These are phyloP conservation scores for Ehretia macrophylla DNA, from an alignment of 257 asterid species.

Conservation along the genomic window DNA sequence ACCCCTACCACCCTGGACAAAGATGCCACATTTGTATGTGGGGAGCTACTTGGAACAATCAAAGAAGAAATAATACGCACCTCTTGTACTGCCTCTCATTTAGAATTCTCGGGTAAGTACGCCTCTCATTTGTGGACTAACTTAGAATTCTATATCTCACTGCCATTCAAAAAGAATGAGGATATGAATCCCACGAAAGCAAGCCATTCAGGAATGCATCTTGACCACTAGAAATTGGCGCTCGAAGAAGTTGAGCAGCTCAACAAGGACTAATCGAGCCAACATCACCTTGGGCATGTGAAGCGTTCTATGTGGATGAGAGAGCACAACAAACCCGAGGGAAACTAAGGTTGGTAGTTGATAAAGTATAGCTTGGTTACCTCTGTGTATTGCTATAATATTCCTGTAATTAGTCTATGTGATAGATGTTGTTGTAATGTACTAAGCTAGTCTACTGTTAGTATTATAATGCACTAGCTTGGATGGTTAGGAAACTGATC, in stretches of 20 bases:
- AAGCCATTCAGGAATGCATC: not conserved
- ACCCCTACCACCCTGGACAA: too few relatives aligned
- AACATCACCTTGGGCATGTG: conserved; percentile 2
- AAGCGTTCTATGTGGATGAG: conserved; percentile 5
- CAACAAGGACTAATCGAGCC: not conserved
- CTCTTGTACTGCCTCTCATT: not conserved
- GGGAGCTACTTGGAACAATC: too few relatives aligned
- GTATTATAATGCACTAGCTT: too few relatives aligned
- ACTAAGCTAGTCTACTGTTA: too few relatives aligned
- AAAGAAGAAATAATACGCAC: too few relatives aligned
- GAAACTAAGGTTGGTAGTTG: not conserved
- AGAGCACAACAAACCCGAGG: not conserved
- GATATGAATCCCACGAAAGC: not conserved
- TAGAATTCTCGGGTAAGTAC: not conserved
- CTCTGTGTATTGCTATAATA: too few relatives aligned
- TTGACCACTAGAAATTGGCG: not conserved
- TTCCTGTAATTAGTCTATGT: too few relatives aligned
- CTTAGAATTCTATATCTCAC: not conserved
- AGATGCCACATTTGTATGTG: too few relatives aligned
- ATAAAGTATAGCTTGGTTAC: too few relatives aligned
- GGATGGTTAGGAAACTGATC: too few relatives aligned
- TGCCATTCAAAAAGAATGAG: not conserved
- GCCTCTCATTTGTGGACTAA: not conserved
- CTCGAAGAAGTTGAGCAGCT: not conserved
- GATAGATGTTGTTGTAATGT: too few relatives aligned